These are phyloP conservation scores for Paspalum notatum DNA, from an alignment of 176 grass and related monocot species.

Conservation along the genomic window DNA sequence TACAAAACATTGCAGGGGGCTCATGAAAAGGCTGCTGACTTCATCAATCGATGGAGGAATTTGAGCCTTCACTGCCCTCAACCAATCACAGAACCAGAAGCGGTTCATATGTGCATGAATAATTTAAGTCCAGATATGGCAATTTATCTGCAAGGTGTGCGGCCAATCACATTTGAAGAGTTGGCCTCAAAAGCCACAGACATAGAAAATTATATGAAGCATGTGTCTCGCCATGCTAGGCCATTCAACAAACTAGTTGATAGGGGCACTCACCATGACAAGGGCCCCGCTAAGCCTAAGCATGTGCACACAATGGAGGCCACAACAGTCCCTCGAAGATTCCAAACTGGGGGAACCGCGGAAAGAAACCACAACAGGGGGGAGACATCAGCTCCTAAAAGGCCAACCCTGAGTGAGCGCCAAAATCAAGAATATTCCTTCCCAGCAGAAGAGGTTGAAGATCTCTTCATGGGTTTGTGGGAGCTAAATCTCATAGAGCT, in stretches of 20 bases:
- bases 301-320: background rate
- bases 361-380: background rate
- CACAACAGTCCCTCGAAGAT: fast-evolving
- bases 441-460: background rate
- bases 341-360: fast-evolving
- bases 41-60: background rate
- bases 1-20: background rate
- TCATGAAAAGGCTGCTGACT: background rate
- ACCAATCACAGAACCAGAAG: background rate
- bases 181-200: too few relatives aligned
- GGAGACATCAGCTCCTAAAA: background rate
- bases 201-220: too few relatives aligned
- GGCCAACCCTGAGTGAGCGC: background rate
- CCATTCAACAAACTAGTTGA: background rate
- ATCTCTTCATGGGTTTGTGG: background rate
- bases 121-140: background rate
- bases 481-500: background rate
- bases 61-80: background rate
- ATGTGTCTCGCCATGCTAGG: too few relatives aligned
- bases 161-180: too few relatives aligned
- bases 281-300: background rate
- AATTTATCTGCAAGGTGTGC: background rate
- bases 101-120: background rate
- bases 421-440: slow-evolving; percentile 7
- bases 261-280: background rate